Base-by-base conservation (phyloP, 2,329 filamentous ascomycete species). In the Ophiostoma australiae region DNA sequence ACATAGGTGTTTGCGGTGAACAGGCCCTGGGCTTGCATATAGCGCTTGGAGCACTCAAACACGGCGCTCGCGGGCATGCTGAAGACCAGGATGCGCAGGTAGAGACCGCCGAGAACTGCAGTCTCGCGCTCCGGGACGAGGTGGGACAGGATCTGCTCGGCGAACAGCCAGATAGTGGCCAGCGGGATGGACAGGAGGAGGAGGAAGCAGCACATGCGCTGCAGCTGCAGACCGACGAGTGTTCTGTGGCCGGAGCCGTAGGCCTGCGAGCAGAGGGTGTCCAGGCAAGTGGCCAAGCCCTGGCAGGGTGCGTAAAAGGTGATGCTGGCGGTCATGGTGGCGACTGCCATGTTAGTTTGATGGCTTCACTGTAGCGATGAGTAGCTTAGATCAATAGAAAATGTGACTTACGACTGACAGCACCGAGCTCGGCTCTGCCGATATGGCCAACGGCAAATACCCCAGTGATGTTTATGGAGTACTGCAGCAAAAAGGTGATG, bases 221-320 rank as follows among this genome's bases (percentile, higher is more conserved):
- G 91, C 73, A 93, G 83, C 76, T 95, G 91, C 71, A 95, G 80
- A 1, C 92, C 94, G 13, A 98, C 94, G 5, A 98, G 86, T 75
- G 94, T 91, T 78, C 91, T 96, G 78, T 91, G 91, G 0, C 94
- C 94, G 0, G 92, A 96, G 2, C 95, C 94, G 78, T 96, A 98
- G 0, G 95, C 94, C 80, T 98, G 94, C 0, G 94, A 88, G 79
- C 94, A 97, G 2, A 98, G 87, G 0, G 94, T 98, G 80, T 98
- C 94, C 52, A 98, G 84, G 74, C 90, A 92, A 4, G 94, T 98
- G 0, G 93, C 90, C 17, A 98, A 84, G n/a, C 93, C 91, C 77
- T 93, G 91, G 77, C 92, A 91, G 20, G 92, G 88, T 0, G 90
- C 90, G 76, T 91, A 90, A 72, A 90, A 92, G 17, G 87, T 91